These are phyloP conservation scores for Inga oerstediana DNA, from an alignment of 306 rosid genomes.

Conservation along the genomic window DNA sequence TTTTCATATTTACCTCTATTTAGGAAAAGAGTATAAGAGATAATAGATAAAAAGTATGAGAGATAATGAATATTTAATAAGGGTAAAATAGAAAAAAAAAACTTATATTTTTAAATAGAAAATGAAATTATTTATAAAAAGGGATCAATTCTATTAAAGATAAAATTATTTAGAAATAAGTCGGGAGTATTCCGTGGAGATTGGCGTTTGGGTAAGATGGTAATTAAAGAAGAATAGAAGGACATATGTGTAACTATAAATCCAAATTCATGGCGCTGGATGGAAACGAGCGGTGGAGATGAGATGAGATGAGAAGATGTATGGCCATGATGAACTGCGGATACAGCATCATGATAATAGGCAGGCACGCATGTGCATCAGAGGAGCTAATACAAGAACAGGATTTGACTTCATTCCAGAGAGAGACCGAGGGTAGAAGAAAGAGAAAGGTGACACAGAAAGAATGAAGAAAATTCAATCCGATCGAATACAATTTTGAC, in stretches of 20 bases:
- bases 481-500: conserved; percentile 86
- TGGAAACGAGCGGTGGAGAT: neutral
- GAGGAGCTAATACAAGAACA: conserved; percentile 35
- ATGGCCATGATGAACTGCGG: neutral
- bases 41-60: too few relatives aligned
- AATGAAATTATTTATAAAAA: too few relatives aligned
- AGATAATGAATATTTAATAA: too few relatives aligned
- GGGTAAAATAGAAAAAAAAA: too few relatives aligned
- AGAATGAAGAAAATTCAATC: conserved; percentile 67
- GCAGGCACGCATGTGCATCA: conserved; percentile 1
- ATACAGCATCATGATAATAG: neutral
- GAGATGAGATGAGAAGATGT: neutral
- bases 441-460: conserved; percentile 28
- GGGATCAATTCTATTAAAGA: too few relatives aligned
- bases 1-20: too few relatives aligned
- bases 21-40: too few relatives aligned
- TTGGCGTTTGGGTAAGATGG: neutral
- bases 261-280: neutral
- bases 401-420: conserved; percentile 62
- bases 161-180: too few relatives aligned
- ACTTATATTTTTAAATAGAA: too few relatives aligned
- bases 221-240: neutral
- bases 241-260: neutral
- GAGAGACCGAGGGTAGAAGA: conserved; percentile 23
- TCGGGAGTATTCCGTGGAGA: too few relatives aligned